Conservation (phyloP, 768 basidiomycete genomes). For the Mycena latifolia region DNA sequence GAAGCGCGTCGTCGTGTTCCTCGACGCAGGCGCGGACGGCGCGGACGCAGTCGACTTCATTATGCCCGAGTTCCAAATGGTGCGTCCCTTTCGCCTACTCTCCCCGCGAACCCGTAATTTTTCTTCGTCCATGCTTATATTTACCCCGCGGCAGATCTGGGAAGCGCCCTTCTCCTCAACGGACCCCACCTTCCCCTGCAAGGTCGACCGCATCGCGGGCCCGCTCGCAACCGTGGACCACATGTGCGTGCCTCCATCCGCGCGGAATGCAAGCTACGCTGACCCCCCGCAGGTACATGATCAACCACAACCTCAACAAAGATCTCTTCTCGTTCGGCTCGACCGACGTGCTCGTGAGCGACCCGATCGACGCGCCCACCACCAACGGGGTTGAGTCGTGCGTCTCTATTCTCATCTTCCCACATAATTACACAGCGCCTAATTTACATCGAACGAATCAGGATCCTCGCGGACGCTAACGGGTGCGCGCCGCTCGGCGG, state of each 20-base stretch:
- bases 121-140: too few relatives aligned
- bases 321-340: conserved; percentile 44
- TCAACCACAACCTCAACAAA: conserved; percentile 59
- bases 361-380: conserved; percentile 40
- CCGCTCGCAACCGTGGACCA: conserved; percentile 50
- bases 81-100: conserved; percentile 14
- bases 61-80: conserved; percentile 56
- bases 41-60: conserved; percentile 48
- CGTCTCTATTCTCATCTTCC: conserved; percentile 17
- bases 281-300: conserved; percentile 42
- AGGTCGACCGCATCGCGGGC: conserved; percentile 53
- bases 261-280: not conserved
- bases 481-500: conserved; percentile 55
- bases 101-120: too few relatives aligned
- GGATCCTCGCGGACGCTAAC: conserved; percentile 54
- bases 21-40: conserved; percentile 53
- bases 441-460: conserved; percentile 18
- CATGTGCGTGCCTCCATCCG: conserved; percentile 35
- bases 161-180: conserved; percentile 56
- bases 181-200: conserved; percentile 54
- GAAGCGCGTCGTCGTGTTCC: conserved; percentile 61
- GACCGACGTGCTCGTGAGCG: conserved; percentile 43
- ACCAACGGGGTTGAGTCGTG: conserved; percentile 47
- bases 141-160: conserved; percentile 46
- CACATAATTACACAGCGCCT: too few relatives aligned